phyloP scores from a whole-genome alignment of 768 basidiomycete species.

The Mrakia hoshinonis region DNA sequence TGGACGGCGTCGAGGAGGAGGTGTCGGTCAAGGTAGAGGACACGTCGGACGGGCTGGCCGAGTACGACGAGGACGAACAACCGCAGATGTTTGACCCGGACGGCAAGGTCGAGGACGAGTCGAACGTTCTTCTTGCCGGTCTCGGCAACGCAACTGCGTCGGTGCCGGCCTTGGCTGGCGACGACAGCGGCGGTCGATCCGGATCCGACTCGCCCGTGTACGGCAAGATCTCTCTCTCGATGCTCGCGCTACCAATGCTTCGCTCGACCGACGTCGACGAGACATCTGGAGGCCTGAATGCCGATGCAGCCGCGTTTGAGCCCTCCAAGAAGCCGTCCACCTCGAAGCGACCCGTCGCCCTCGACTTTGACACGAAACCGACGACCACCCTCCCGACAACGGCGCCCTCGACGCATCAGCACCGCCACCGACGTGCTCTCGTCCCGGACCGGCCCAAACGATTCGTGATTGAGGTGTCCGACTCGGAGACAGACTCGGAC shows the following conservation, averaged over 20 bases:
- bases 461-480: slow-evolving; percentile 28
- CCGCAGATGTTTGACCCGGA: neutral
- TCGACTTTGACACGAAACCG: slow-evolving; percentile 23
- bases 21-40: neutral
- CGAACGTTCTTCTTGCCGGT: neutral
- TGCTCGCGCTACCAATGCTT: neutral
- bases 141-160: neutral
- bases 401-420: neutral
- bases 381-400: neutral
- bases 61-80: slow-evolving; percentile 16
- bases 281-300: neutral
- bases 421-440: slow-evolving; percentile 5
- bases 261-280: neutral
- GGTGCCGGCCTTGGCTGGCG: too few species aligned
- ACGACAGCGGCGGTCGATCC: neutral
- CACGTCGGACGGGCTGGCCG: neutral
- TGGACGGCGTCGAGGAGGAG: neutral
- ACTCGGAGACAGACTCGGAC: slow-evolving; percentile 21
- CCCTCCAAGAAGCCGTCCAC: neutral
- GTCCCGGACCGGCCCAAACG: slow-evolving; percentile 16
- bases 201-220: neutral
- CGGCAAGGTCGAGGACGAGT: neutral
- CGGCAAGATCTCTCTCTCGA: neutral
- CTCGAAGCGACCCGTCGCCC: slow-evolving; percentile 24
- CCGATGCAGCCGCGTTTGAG: neutral